phyloP scores from a whole-genome alignment of 495 filamentous ascomycete species.

The Aspergillus conjunctus region DNA sequence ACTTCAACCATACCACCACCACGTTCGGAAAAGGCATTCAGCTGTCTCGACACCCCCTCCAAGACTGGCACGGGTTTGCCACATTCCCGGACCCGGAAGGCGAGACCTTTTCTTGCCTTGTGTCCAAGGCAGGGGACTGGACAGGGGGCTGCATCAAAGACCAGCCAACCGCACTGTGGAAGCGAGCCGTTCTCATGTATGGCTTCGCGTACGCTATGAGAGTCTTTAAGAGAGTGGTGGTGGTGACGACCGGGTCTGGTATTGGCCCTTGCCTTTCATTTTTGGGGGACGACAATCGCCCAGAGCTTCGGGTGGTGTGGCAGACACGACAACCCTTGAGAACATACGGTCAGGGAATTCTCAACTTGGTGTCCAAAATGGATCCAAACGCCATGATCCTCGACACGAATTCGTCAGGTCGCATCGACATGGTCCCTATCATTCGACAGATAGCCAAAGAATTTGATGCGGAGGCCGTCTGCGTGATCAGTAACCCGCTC shows the following conservation, averaged over 20 bases:
- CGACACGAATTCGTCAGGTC: slow-evolving; percentile 52
- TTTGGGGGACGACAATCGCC: slow-evolving; percentile 49
- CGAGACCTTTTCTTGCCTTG: slow-evolving; percentile 63
- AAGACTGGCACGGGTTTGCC: slow-evolving; percentile 83
- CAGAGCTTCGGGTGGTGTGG: slow-evolving; percentile 61
- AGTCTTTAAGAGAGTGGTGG: slow-evolving; percentile 66
- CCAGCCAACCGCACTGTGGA: slow-evolving; percentile 54
- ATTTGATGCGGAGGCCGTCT: slow-evolving; percentile 68
- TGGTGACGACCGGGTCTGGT: slow-evolving; percentile 83
- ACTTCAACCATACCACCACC: slow-evolving; percentile 61
- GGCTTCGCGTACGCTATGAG: slow-evolving; percentile 74
- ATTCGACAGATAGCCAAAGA: slow-evolving; percentile 59
- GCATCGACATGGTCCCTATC: slow-evolving; percentile 58
- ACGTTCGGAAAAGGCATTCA: slow-evolving; percentile 49
- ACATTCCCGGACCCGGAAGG: slow-evolving; percentile 58
- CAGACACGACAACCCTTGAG: slow-evolving; percentile 53
- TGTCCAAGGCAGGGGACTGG: slow-evolving; percentile 87
- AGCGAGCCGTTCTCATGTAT: slow-evolving; percentile 55
- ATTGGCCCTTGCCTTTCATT: slow-evolving; percentile 66
- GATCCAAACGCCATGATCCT: slow-evolving; percentile 58
- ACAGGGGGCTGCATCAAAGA: slow-evolving; percentile 64
- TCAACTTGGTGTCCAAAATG: slow-evolving; percentile 51
- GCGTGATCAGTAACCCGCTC: slow-evolving; percentile 74
- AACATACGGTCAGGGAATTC: slow-evolving; percentile 56
- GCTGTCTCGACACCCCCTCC: slow-evolving; percentile 58